Percentiles rank a stretch among this genome's conserved stretches.
These are phyloP conservation scores for Zanthoxylum bungeanum DNA, from an alignment of 345 rosid species.

Conservation along the genomic window DNA sequence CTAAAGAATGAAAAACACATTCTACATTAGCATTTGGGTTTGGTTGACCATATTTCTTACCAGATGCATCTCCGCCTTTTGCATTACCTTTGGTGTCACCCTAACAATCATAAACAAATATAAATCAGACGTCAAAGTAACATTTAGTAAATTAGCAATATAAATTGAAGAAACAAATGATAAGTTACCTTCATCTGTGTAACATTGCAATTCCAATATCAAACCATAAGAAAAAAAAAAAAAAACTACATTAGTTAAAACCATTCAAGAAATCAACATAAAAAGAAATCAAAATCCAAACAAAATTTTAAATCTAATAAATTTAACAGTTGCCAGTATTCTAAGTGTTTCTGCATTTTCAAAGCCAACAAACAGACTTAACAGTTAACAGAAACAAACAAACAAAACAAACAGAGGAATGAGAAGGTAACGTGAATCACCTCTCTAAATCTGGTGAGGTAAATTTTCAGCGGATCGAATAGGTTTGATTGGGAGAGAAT, in stretches of 20 bases:
- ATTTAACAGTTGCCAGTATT: background rate
- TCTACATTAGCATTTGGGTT: constrained; percentile 57
- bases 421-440: constrained; percentile 18
- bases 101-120: constrained; percentile 29
- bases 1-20: background rate
- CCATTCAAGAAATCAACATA: background rate
- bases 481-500: too few relatives aligned
- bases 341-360: background rate
- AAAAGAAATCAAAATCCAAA: background rate
- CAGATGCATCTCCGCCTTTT: constrained; percentile 65
- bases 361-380: background rate
- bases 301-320: background rate
- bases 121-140: background rate
- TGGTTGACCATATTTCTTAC: constrained; percentile 51
- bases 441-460: constrained; percentile 82
- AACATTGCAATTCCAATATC: constrained; percentile 20
- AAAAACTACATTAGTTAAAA: constrained; percentile 5
- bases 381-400: background rate
- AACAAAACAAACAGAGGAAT: background rate
- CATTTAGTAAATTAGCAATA: constrained; percentile 1
- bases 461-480: constrained; percentile 84
- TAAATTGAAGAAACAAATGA: constrained; percentile 6
- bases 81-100: constrained; percentile 81
- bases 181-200: constrained; percentile 79
- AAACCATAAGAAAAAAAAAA: background rate